Conservation (phyloP, 495 filamentous ascomycete species). For the Podospora fimiseda region DNA sequence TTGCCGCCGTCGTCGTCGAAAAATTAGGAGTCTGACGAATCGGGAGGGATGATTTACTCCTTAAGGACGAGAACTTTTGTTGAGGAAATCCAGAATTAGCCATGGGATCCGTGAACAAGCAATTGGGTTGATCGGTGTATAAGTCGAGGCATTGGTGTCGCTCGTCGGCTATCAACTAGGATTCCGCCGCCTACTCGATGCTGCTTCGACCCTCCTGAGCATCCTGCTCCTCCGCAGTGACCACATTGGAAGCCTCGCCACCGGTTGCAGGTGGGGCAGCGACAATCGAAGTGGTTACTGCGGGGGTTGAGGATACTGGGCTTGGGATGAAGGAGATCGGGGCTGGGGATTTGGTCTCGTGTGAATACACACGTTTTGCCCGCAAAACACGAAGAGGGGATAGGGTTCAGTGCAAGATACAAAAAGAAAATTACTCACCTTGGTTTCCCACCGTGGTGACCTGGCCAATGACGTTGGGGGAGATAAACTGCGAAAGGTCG, state of each 20-base stretch:
- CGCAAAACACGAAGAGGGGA: neutral
- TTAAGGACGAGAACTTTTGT: slow-evolving; percentile 21
- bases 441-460: slow-evolving; percentile 31
- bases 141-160: neutral
- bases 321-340: slow-evolving; percentile 6
- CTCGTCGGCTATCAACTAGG: neutral
- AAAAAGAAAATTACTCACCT: slow-evolving; percentile 20
- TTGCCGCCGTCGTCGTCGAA: no score
- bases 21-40: neutral
- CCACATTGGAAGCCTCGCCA: slow-evolving; percentile 9
- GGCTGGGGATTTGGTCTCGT: slow-evolving; percentile 10
- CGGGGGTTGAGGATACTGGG: slow-evolving; percentile 4
- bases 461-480: slow-evolving; percentile 29
- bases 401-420: neutral
- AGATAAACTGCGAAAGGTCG: slow-evolving; percentile 34
- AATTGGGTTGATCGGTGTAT: neutral
- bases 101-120: slow-evolving; percentile 1
- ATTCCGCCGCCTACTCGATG: slow-evolving; percentile 10
- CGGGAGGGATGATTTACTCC: slow-evolving; percentile 15
- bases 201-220: slow-evolving; percentile 25
- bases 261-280: slow-evolving; percentile 1
- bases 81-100: slow-evolving; percentile 17
- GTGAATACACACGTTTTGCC: slow-evolving; percentile 14
- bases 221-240: slow-evolving; percentile 24
- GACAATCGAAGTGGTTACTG: neutral